Evolutionary conservation across 1,284 basidiomycete genomes (phyloP).

Genomic region (Fereydounia khargensis): DNA sequence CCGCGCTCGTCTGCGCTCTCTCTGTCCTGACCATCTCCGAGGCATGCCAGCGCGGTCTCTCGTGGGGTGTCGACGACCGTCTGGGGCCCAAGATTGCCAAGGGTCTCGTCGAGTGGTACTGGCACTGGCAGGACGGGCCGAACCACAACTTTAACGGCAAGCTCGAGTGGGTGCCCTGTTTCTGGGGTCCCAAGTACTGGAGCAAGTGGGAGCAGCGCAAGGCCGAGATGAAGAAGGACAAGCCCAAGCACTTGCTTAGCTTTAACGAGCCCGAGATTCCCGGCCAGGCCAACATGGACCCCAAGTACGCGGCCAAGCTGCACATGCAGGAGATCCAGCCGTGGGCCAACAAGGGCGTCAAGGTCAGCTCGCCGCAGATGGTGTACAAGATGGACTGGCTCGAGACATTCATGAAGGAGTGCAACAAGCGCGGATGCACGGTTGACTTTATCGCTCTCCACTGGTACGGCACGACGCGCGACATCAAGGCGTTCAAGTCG

Average conservation of each 20-base stretch:
- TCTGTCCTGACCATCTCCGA: neutral
- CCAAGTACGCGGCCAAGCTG: constrained; percentile 39
- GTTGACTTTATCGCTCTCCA: constrained; percentile 54
- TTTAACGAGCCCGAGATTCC: constrained; percentile 53
- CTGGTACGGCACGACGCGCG: constrained; percentile 52
- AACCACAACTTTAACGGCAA: constrained; percentile 13
- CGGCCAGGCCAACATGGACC: constrained; percentile 42
- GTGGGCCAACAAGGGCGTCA: constrained; percentile 46
- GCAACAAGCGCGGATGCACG: constrained; percentile 43
- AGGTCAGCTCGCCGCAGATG: constrained; percentile 53
- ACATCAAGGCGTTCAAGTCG: constrained; percentile 37
- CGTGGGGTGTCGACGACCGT: constrained; percentile 46
- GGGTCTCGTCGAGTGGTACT: constrained; percentile 46
- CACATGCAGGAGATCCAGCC: constrained; percentile 50
- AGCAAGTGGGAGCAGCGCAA: constrained; percentile 42
- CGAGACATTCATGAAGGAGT: constrained; percentile 42
- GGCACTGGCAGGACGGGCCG: constrained; percentile 51
- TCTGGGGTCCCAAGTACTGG: constrained; percentile 48
- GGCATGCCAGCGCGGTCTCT: constrained; percentile 24
- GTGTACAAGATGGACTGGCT: constrained; percentile 52
- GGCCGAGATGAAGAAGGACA: constrained; percentile 30
- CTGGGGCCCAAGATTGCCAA: constrained; percentile 36
- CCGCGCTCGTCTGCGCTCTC: neutral
- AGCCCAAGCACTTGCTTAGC: constrained; percentile 40
- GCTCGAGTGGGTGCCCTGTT: constrained; percentile 46